Percentiles rank a stretch among this genome's conserved stretches.
Evolutionary conservation across 73 alveolate genomes (phyloP).

Genomic region (Paramecium caudatum): DNA sequence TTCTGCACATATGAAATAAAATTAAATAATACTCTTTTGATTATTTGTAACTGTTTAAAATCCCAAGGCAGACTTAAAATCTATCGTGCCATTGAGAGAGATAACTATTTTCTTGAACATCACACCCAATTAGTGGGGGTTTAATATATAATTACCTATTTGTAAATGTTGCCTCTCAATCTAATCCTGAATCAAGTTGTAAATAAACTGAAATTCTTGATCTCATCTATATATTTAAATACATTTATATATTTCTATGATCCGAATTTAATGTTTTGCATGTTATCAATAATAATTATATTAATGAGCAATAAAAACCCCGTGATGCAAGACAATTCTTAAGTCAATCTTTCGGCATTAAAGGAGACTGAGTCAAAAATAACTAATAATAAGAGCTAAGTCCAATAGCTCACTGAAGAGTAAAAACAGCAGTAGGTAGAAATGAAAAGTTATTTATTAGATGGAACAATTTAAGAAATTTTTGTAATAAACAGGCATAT

Average conservation of each 20-base stretch:
- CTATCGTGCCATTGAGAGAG: too few species aligned
- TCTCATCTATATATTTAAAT: too few species aligned
- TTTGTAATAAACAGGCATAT: slow-evolving; percentile 41
- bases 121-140: too few species aligned
- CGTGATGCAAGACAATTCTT: slow-evolving; percentile 1
- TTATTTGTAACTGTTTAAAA: too few species aligned
- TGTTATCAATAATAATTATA: slow-evolving; percentile 15
- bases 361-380: slow-evolving; percentile 30
- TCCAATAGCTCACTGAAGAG: slow-evolving; percentile 14
- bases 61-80: too few species aligned
- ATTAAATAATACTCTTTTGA: too few species aligned
- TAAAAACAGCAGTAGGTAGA: neutral
- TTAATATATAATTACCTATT: too few species aligned
- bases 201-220: neutral
- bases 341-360: neutral
- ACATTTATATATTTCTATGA: too few species aligned
- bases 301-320: slow-evolving; percentile 56
- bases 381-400: neutral
- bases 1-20: too few species aligned
- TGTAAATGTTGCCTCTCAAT: too few species aligned
- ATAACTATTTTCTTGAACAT: too few species aligned
- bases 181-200: neutral
- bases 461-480: slow-evolving; percentile 52
- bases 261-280: too few species aligned
- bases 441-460: neutral